Conservation (phyloP, 257 asterid species). For the Solanum chmielewskii region DNA sequence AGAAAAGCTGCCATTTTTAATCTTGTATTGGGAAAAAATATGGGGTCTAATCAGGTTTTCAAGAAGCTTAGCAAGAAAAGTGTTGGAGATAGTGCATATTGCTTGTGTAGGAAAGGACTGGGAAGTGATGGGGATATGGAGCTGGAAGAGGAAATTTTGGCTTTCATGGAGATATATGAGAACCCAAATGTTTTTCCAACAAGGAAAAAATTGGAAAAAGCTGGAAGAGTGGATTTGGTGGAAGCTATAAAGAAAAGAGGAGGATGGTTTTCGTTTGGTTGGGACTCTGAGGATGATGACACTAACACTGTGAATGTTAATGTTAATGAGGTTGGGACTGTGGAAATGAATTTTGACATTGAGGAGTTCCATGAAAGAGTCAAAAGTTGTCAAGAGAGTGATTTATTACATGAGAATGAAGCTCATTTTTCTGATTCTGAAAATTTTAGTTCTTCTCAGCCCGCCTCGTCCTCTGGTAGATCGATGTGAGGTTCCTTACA, state of each 20-base stretch:
- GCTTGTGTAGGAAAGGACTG: constrained; percentile 18
- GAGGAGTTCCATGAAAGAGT: constrained; percentile 41
- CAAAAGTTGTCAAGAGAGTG: constrained; percentile 25
- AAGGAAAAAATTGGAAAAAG: constrained; percentile 44
- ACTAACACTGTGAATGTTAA: constrained; percentile 12
- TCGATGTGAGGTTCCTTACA: constrained; percentile 39
- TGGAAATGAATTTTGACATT: constrained; percentile 19
- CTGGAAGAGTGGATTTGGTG: constrained; percentile 78
- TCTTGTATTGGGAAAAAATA: neutral
- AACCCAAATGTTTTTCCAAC: constrained; percentile 65
- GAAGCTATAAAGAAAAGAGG: constrained; percentile 56
- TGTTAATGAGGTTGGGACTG: constrained; percentile 10
- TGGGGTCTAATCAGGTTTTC: constrained; percentile 10
- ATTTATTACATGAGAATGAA: constrained; percentile 16
- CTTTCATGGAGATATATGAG: constrained; percentile 69
- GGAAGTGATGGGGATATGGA: constrained; percentile 50
- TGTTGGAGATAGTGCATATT: constrained; percentile 11
- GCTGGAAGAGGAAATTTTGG: constrained; percentile 69
- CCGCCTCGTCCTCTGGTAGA: constrained; percentile 24
- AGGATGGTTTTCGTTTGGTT: constrained; percentile 84
- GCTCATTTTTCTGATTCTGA: neutral
- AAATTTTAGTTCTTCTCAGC: neutral
- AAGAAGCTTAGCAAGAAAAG: constrained; percentile 11
- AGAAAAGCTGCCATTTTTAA: neutral
- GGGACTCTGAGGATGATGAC: constrained; percentile 43